A percentile compares a stretch with the other conserved stretches of the same genome.
phyloP scores from a whole-genome alignment of 2,329 filamentous ascomycete species.

The Fusarium penzigii region DNA sequence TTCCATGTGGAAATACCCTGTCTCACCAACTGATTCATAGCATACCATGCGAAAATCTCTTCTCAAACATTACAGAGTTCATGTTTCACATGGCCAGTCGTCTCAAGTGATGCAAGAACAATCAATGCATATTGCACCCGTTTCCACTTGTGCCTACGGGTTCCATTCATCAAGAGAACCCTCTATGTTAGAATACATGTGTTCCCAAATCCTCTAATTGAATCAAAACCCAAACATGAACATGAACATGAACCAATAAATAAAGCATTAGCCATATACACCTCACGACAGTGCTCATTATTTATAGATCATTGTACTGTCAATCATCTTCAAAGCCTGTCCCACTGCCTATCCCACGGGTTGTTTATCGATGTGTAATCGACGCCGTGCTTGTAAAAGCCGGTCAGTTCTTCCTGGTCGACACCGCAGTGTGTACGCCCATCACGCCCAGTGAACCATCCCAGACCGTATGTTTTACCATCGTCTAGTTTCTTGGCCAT shows the following conservation, averaged over 20 bases:
- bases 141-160: not conserved
- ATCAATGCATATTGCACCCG: not conserved
- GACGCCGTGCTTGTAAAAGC: constrained; percentile 65
- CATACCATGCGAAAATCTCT: not conserved
- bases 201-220: not conserved
- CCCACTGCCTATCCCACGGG: constrained; percentile 52
- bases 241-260: not conserved
- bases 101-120: not conserved
- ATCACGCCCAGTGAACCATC: constrained; percentile 76
- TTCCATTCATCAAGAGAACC: not conserved
- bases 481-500: constrained; percentile 63
- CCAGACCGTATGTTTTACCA: constrained; percentile 69
- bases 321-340: constrained; percentile 29
- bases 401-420: constrained; percentile 72
- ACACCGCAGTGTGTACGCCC: constrained; percentile 74
- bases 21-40: not conserved
- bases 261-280: not conserved
- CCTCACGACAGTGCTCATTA: not conserved
- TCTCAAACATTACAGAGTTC: not conserved
- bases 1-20: not conserved
- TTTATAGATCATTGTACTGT: not conserved
- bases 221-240: not conserved
- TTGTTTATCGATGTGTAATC: constrained; percentile 50
- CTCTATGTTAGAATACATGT: not conserved
- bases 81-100: not conserved